These are phyloP conservation scores for Deinandra increscens DNA, from an alignment of 129 eudicot genomes.

Conservation along the genomic window DNA sequence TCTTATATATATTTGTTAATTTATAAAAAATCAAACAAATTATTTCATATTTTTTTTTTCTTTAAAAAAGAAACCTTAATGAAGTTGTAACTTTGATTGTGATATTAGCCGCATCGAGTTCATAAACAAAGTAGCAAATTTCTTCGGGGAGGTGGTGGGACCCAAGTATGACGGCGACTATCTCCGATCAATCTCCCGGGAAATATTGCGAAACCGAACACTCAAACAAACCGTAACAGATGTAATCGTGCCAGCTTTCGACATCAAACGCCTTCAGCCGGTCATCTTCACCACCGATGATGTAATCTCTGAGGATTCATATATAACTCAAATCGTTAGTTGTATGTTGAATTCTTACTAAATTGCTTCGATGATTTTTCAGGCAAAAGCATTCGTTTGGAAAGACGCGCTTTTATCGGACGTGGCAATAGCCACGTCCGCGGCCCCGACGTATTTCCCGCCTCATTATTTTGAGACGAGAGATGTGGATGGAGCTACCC, in stretches of 20 bases:
- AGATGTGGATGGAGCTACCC: slow-evolving; percentile 33
- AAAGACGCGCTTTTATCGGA: slow-evolving; percentile 50
- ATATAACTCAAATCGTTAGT: background rate
- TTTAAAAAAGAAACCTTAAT: background rate
- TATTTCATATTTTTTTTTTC: background rate
- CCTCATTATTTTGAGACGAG: slow-evolving; percentile 45
- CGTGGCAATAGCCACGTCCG: slow-evolving; percentile 53
- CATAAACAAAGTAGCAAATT: slow-evolving; percentile 26
- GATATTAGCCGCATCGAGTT: slow-evolving; percentile 34
- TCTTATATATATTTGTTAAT: no score
- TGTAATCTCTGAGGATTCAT: slow-evolving; percentile 25
- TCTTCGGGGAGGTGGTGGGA: slow-evolving; percentile 33
- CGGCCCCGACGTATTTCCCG: slow-evolving; percentile 65
- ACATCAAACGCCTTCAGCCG: slow-evolving; percentile 57
- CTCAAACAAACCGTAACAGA: slow-evolving; percentile 39
- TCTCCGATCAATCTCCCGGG: slow-evolving; percentile 34
- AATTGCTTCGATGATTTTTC: background rate
- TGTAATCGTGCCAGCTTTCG: slow-evolving; percentile 52
- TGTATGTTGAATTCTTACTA: background rate
- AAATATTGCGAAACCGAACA: slow-evolving; percentile 26
- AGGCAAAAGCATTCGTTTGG: slow-evolving; percentile 42
- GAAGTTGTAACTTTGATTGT: slow-evolving; percentile 7
- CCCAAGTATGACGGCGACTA: slow-evolving; percentile 57
- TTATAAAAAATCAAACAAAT: background rate
- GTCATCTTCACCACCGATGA: slow-evolving; percentile 43